Evolutionary conservation across 306 rosid species (phyloP).

Genomic region (Ziziphus jujuba): DNA sequence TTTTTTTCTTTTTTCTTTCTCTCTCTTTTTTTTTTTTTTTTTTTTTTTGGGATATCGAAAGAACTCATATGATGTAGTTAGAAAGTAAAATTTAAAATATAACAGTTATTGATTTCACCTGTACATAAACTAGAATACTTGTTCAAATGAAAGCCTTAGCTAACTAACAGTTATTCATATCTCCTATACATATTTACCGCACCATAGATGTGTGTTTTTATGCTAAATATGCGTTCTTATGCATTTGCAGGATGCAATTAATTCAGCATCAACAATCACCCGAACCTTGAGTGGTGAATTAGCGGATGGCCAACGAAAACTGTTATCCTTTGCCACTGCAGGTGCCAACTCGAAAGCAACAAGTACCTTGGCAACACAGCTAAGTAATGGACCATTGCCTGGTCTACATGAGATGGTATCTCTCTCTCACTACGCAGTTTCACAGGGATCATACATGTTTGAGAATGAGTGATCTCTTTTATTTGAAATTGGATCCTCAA

Average conservation of each 20-base stretch:
- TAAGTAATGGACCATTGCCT: constrained; percentile 42
- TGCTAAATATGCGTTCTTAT: neutral
- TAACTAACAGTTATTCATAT: too few species aligned
- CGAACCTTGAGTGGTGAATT: constrained; percentile 62
- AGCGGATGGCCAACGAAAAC: constrained; percentile 61
- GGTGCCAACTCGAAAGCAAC: constrained; percentile 42
- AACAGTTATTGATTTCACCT: too few species aligned
- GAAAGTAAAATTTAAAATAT: neutral
- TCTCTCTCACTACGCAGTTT: neutral
- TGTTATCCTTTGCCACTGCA: constrained; percentile 49
- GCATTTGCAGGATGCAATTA: constrained; percentile 57
- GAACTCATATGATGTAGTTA: neutral
- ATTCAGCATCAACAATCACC: constrained; percentile 65
- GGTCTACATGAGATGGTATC: constrained; percentile 59
- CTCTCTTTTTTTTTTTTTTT: too few species aligned
- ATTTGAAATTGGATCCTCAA: constrained; percentile 9
- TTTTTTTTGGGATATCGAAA: too few species aligned
- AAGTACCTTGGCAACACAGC: constrained; percentile 48
- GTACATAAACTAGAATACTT: too few species aligned
- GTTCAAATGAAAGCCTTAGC: too few species aligned
- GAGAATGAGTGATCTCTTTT: neutral
- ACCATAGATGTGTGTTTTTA: neutral
- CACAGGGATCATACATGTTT: too few species aligned
- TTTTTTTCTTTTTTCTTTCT: too few species aligned
- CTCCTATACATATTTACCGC: too few species aligned